Conservation (phyloP, 345 rosid species). For the Brassica nigra region DNA sequence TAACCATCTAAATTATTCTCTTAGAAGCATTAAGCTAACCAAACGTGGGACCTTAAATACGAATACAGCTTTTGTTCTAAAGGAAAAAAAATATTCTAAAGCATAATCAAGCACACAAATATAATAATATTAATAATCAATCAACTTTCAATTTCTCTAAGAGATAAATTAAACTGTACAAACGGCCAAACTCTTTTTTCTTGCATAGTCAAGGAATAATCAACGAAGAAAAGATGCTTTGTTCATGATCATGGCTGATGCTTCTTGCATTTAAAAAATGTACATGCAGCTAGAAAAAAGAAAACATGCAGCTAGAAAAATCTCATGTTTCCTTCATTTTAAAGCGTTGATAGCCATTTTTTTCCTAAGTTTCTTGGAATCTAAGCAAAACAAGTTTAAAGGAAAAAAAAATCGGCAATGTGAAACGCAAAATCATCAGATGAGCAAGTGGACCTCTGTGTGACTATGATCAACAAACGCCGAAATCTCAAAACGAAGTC, state of each 20-base stretch:
- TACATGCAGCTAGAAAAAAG: slow-evolving; percentile 27
- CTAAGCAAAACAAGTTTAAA: neutral
- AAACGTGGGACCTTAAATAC: slow-evolving; percentile 37
- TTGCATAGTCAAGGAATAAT: slow-evolving; percentile 34
- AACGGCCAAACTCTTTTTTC: slow-evolving; percentile 28
- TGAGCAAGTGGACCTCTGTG: slow-evolving; percentile 1
- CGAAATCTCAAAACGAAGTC: slow-evolving; percentile 22
- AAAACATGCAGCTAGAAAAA: slow-evolving; percentile 26
- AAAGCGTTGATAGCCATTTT: neutral
- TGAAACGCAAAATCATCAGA: neutral
- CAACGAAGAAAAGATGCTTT: slow-evolving; percentile 31
- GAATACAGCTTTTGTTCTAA: slow-evolving; percentile 29
- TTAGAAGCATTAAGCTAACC: slow-evolving; percentile 29
- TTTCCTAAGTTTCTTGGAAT: neutral
- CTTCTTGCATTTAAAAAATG: slow-evolving; percentile 16
- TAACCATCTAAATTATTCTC: slow-evolving; percentile 40
- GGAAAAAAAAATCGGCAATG: neutral
- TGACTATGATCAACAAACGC: slow-evolving; percentile 21
- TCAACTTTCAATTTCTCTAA: neutral
- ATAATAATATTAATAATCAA: slow-evolving; percentile 14
- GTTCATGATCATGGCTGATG: slow-evolving; percentile 26
- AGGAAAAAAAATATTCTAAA: slow-evolving; percentile 23
- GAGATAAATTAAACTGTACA: slow-evolving; percentile 18
- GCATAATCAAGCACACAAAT: slow-evolving; percentile 11
- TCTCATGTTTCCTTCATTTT: slow-evolving; percentile 16